Percentiles rank a stretch among this genome's conserved stretches.
Evolutionary conservation across 306 rosid species (phyloP).

Genomic region (Glycine soja): DNA sequence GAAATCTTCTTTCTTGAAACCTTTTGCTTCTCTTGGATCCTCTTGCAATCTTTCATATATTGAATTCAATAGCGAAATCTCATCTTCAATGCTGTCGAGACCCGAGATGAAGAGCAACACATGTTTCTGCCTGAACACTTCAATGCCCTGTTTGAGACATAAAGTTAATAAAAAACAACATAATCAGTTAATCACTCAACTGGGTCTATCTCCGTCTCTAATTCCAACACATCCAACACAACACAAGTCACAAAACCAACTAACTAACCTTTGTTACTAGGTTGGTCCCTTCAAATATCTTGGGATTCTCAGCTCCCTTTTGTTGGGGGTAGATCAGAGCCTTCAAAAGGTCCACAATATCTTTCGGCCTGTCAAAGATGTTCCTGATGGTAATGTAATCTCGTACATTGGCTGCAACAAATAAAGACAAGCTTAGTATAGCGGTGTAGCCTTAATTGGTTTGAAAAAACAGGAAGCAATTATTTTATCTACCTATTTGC

Average conservation of each 20-base stretch:
- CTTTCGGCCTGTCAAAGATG: conserved; percentile 37
- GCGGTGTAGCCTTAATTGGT: no score
- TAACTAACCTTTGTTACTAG: conserved; percentile 28
- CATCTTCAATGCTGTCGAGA: conserved; percentile 41
- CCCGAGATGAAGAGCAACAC: conserved; percentile 47
- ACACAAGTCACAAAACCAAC: not conserved
- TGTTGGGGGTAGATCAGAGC: conserved; percentile 39
- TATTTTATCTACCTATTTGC: conserved; percentile 38
- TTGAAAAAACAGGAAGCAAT: not conserved
- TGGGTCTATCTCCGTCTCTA: not conserved
- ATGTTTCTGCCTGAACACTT: conserved; percentile 40
- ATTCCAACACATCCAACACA: not conserved
- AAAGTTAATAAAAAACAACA: not conserved
- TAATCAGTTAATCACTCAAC: not conserved
- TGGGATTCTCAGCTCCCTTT: conserved; percentile 10
- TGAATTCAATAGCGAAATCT: conserved; percentile 46
- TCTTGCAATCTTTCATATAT: conserved; percentile 41
- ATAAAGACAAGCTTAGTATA: not conserved
- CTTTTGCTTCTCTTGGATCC: conserved; percentile 21
- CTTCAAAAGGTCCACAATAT: conserved; percentile 44
- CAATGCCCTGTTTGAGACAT: conserved; percentile 41
- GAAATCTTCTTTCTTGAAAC: conserved; percentile 43
- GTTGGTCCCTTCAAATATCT: conserved; percentile 12
- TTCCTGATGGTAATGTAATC: not conserved
- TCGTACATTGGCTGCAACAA: conserved; percentile 19